Conservation (phyloP, 306 rosid species). For the Sicyos baderoa region DNA sequence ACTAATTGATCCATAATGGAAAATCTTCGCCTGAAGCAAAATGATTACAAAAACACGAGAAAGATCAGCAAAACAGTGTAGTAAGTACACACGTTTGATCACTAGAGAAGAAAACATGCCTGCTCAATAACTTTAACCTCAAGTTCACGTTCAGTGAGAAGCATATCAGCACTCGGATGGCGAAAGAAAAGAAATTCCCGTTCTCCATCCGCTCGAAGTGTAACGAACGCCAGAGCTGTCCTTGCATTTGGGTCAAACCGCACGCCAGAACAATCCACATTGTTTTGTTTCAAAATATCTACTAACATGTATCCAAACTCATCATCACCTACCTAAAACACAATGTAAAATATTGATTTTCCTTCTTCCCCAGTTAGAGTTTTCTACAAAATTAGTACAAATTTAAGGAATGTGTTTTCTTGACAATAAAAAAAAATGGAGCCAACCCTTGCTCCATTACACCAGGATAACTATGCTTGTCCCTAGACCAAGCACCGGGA, state of each 20-base stretch:
- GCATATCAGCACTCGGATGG: constrained; percentile 96
- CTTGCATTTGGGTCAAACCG: constrained; percentile 72
- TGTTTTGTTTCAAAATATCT: constrained; percentile 55
- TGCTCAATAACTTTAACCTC: constrained; percentile 47
- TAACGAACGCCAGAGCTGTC: constrained; percentile 82
- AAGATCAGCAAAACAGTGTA: background rate
- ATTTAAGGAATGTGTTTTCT: too few relatives aligned
- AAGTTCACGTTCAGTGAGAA: constrained; percentile 70
- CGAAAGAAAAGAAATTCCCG: constrained; percentile 86
- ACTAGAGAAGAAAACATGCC: constrained; percentile 27
- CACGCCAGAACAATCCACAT: constrained; percentile 62
- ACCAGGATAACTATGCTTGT: too few relatives aligned
- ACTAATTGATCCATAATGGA: constrained; percentile 95
- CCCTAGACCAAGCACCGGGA: too few relatives aligned
- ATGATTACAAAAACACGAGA: too few relatives aligned
- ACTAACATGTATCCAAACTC: constrained; percentile 76
- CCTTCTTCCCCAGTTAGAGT: too few relatives aligned
- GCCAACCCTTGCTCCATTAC: too few relatives aligned
- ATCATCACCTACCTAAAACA: constrained; percentile 73
- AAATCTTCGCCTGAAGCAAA: constrained; percentile 50
- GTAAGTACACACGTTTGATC: background rate
- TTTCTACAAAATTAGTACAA: too few relatives aligned
- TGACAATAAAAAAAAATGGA: background rate
- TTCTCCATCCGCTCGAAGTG: constrained; percentile 84
- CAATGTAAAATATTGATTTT: background rate